A percentile compares a stretch with the other conserved stretches of the same genome.
Evolutionary conservation across 805 yeast species (phyloP).

Genomic region (Nakazawaea ishiwadae): DNA sequence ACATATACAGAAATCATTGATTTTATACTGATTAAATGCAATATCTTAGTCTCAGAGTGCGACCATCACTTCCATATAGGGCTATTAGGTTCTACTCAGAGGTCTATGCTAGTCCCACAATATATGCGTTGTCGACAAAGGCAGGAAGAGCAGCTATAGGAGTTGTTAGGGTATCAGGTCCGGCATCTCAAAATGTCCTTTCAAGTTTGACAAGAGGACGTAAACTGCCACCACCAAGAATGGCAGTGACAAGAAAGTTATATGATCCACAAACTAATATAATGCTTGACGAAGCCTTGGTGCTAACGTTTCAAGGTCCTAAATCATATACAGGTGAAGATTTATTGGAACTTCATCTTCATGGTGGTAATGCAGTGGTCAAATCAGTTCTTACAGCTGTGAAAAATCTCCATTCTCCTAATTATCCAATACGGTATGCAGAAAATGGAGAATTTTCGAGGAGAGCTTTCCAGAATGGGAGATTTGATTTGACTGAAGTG

Average conservation of each 20-base stretch:
- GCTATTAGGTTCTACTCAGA: neutral
- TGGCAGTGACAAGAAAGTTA: constrained; percentile 55
- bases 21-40: too few relatives aligned
- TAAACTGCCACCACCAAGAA: constrained; percentile 40
- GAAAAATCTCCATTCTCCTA: constrained; percentile 41
- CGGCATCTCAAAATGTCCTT: constrained; percentile 45
- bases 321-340: constrained; percentile 92
- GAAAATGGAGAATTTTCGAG: constrained; percentile 90
- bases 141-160: constrained; percentile 83
- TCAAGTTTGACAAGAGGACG: constrained; percentile 38
- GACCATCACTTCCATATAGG: neutral
- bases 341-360: constrained; percentile 80
- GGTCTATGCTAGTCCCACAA: constrained; percentile 47
- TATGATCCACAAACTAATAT: constrained; percentile 33
- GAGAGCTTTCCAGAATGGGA: constrained; percentile 81
- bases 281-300: constrained; percentile 73
- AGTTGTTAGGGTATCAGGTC: constrained; percentile 78
- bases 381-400: constrained; percentile 64
- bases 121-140: constrained; percentile 87
- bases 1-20: too few relatives aligned
- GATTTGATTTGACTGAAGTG: constrained; percentile 80
- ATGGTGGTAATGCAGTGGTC: constrained; percentile 89
- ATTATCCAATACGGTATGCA: constrained; percentile 63
- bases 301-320: constrained; percentile 67
- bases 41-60: too few relatives aligned